Base-by-base conservation (phyloP, 306 rosid species). In the Phaseolus lunatus region DNA sequence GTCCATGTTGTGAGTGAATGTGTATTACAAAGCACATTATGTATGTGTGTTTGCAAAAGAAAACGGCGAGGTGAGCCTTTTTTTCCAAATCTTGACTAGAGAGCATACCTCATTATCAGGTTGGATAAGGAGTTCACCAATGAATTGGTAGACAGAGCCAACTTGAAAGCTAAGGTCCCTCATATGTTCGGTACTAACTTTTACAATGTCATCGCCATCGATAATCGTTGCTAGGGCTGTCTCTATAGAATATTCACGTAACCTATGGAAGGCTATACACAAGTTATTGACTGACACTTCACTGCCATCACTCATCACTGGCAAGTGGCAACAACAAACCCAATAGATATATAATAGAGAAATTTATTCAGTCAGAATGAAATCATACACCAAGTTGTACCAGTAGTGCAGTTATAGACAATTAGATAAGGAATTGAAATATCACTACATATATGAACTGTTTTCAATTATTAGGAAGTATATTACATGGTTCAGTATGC, bases 101-200 rank as follows among this genome's bases (percentile, higher is more conserved):
- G 33, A 48, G 14, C 31, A 72, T 81, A 92, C 99, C 93, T 90
- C 87, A 69, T 87, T 78, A 54, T 87, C 85, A 26, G 90, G 83
- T 74, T 82, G 87, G 86, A 92, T 83, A 75, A 67, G 87, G 74
- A 95, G 93, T 76, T 92, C 94, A 1, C 98, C 92, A 24, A 96
- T 90, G 84, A 92, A 92, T 86, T 92, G 95, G 85, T 90, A 94
- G 80, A 90, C 35, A 69, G 92, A 89, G 67, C 90, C 96, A 59
- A 84, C 84, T 72, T 81, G 87, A 84, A 95, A 86, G 49, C 53
- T 80, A 44, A 92, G 83, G 75, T 88, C 92, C 83, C 80, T 81
- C 66, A 92, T 83, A 80, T 89, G 90, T 79, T 79, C 85, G 20
- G 90, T 89, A 70, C 49, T 61, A 66, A 95, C 85, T 84, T 77